Conservation (phyloP, 2,329 filamentous ascomycete species). For the Trichoderma breve region DNA sequence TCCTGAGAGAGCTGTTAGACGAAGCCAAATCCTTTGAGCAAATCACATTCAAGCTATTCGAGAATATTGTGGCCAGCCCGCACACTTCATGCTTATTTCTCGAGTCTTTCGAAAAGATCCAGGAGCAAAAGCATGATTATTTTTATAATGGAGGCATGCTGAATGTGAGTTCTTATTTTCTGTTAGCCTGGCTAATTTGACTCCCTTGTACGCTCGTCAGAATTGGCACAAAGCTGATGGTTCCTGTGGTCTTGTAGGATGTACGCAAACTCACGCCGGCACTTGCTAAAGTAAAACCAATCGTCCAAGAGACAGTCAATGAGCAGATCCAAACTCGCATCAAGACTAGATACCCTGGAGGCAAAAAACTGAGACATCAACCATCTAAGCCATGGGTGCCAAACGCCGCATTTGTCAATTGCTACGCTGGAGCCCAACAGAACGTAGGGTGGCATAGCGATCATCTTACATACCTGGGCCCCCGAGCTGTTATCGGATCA, state of each 20-base stretch:
- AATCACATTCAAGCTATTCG: slow-evolving; percentile 81
- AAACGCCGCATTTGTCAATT: slow-evolving; percentile 93
- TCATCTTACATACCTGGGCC: slow-evolving; percentile 88
- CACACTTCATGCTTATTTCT: slow-evolving; percentile 86
- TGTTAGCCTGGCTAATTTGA: not conserved
- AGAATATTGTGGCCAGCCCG: slow-evolving; percentile 78
- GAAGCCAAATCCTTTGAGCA: slow-evolving; percentile 71
- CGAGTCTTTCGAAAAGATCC: slow-evolving; percentile 66
- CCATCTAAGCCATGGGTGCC: slow-evolving; percentile 71
- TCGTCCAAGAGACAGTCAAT: slow-evolving; percentile 76
- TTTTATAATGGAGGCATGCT: slow-evolving; percentile 78
- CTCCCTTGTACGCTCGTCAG: not conserved
- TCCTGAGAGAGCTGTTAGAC: slow-evolving; percentile 72
- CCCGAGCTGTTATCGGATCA: slow-evolving; percentile 83
- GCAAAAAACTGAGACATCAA: slow-evolving; percentile 75
- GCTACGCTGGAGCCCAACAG: slow-evolving; percentile 78
- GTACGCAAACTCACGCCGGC: slow-evolving; percentile 74
- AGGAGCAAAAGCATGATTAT: slow-evolving; percentile 73
- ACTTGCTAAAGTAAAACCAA: slow-evolving; percentile 65
- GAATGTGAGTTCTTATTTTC: slow-evolving; percentile 44
- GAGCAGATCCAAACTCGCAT: slow-evolving; percentile 71
- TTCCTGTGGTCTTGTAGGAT: slow-evolving; percentile 47
- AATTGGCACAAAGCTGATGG: not conserved
- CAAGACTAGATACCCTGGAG: slow-evolving; percentile 61
- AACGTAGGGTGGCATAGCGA: slow-evolving; percentile 92